Conservation (phyloP, 768 basidiomycete genomes). For the Trametes cinnabarina region DNA sequence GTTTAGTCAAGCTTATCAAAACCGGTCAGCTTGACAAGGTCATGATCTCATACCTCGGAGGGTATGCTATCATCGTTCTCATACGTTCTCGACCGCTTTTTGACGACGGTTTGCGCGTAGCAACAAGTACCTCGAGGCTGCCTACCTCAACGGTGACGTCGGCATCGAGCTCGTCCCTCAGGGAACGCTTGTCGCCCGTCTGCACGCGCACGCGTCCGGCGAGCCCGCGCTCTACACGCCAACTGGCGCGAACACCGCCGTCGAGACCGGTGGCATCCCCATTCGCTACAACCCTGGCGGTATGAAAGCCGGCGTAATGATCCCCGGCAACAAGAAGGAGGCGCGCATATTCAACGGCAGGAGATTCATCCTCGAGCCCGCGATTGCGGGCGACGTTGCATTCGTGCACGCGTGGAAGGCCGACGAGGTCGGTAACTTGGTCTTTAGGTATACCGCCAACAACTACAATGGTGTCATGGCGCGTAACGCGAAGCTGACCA, state of each 20-base stretch:
- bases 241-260: slow-evolving; percentile 83
- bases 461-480: slow-evolving; percentile 88
- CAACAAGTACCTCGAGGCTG: slow-evolving; percentile 78
- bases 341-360: slow-evolving; percentile 68
- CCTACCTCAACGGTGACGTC: slow-evolving; percentile 76
- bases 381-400: slow-evolving; percentile 78
- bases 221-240: slow-evolving; percentile 90
- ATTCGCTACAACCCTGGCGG: slow-evolving; percentile 76
- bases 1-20: slow-evolving; percentile 64
- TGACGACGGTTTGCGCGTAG: slow-evolving; percentile 34
- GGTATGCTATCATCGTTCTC: slow-evolving; percentile 39
- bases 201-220: slow-evolving; percentile 86
- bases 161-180: slow-evolving; percentile 86
- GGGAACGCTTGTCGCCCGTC: slow-evolving; percentile 84
- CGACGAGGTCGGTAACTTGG: slow-evolving; percentile 84
- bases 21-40: slow-evolving; percentile 74
- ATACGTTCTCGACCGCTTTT: background rate
- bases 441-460: slow-evolving; percentile 84
- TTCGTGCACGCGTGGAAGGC: slow-evolving; percentile 89
- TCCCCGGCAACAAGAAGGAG: slow-evolving; percentile 75
- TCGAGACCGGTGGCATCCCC: slow-evolving; percentile 75
- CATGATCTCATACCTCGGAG: slow-evolving; percentile 85
- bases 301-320: slow-evolving; percentile 58
- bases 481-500: slow-evolving; percentile 81
- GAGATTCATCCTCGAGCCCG: slow-evolving; percentile 75